Evolutionary conservation across 495 filamentous ascomycete genomes (phyloP).

Genomic region (Pseudoneurospora amorphoporcata): DNA sequence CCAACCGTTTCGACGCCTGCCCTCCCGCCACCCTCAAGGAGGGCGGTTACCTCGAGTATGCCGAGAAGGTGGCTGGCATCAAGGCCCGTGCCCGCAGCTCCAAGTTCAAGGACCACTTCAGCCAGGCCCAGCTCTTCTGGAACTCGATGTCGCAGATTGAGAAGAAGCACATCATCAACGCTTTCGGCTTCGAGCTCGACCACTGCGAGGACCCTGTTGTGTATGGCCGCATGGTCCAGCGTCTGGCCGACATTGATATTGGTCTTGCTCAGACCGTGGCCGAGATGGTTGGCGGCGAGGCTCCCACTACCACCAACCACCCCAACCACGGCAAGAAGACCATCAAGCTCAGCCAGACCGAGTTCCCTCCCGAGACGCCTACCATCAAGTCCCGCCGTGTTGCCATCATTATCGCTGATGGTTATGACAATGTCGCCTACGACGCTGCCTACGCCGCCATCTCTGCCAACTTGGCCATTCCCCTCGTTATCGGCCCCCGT

Average conservation of each 20-base stretch:
- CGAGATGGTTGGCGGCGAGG: slow-evolving; percentile 55
- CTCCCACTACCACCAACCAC: slow-evolving; percentile 38
- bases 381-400: slow-evolving; percentile 64
- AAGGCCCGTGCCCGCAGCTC: slow-evolving; percentile 58
- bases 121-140: slow-evolving; percentile 64
- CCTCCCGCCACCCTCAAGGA: slow-evolving; percentile 50
- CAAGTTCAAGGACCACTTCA: slow-evolving; percentile 77
- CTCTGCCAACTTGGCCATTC: slow-evolving; percentile 50
- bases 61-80: slow-evolving; percentile 54
- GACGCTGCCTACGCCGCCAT: slow-evolving; percentile 52
- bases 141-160: slow-evolving; percentile 68
- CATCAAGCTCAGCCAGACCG: slow-evolving; percentile 55
- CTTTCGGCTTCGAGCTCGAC: slow-evolving; percentile 75
- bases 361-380: slow-evolving; percentile 50
- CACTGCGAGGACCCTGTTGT: slow-evolving; percentile 83
- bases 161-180: slow-evolving; percentile 57
- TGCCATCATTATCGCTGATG: slow-evolving; percentile 73
- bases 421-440: slow-evolving; percentile 61
- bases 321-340: slow-evolving; percentile 60
- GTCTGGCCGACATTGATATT: slow-evolving; percentile 64
- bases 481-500: slow-evolving; percentile 59
- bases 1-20: slow-evolving; percentile 59
- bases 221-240: slow-evolving; percentile 60
- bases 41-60: slow-evolving; percentile 60
- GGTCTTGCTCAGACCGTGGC: slow-evolving; percentile 61